phyloP scores from a whole-genome alignment of 345 rosid genomes.

The Combretum micranthum region DNA sequence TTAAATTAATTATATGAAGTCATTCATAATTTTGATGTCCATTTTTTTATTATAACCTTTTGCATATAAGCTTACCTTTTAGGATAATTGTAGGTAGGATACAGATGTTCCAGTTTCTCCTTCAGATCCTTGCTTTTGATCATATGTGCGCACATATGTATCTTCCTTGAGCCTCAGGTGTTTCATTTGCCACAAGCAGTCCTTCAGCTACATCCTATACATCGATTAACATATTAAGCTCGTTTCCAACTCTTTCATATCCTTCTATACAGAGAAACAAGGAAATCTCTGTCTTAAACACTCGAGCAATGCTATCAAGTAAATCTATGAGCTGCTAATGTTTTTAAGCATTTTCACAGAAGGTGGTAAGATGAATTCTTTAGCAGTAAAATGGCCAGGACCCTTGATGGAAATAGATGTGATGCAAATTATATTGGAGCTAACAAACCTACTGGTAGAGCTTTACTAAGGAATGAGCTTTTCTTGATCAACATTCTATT shows the following conservation, averaged over 20 bases:
- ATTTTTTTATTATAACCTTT: too few species aligned
- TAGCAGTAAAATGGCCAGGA: too few species aligned
- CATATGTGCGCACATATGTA: conserved; percentile 28
- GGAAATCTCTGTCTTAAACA: too few species aligned
- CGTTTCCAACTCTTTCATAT: neutral
- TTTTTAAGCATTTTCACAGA: too few species aligned
- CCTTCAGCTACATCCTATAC: conserved; percentile 65
- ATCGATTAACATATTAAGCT: conserved; percentile 20
- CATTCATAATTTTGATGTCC: too few species aligned
- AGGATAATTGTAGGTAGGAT: conserved; percentile 52
- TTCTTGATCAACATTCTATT: too few species aligned
- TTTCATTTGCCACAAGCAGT: conserved; percentile 51
- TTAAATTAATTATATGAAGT: too few species aligned
- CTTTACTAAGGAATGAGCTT: too few species aligned
- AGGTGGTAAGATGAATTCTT: neutral
- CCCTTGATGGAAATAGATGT: too few species aligned
- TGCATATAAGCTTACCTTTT: conserved; percentile 26
- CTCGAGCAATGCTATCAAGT: neutral
- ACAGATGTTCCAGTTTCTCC: conserved; percentile 41
- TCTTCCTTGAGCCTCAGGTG: conserved; percentile 59
- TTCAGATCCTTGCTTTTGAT: conserved; percentile 20
- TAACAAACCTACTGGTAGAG: too few species aligned
- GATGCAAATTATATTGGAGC: too few species aligned
- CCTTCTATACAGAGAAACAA: conserved; percentile 4
- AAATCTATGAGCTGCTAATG: too few species aligned